Evolutionary conservation across 1,139 yeast species (phyloP).

Genomic region (Spencermartinsiella ligniputridi): DNA sequence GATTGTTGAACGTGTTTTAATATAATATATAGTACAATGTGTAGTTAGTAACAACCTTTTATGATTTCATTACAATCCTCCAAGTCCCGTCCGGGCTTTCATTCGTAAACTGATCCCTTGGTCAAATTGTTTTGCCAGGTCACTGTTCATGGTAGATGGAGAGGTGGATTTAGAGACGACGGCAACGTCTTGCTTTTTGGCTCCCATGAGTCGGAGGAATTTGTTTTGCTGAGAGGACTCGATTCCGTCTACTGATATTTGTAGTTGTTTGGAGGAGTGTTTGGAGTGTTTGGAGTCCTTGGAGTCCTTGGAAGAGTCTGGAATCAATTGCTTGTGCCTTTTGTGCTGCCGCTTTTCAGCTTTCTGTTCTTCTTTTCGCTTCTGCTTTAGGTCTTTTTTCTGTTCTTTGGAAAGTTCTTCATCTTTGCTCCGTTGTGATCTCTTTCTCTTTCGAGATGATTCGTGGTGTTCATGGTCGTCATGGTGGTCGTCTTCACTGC

Average conservation of each 20-base stretch:
- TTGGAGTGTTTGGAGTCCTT: background rate
- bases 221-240: slow-evolving; percentile 22
- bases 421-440: background rate
- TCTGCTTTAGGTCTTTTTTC: no score
- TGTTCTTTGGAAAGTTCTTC: no score
- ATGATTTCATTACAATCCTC: slow-evolving; percentile 10
- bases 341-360: background rate
- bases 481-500: no score
- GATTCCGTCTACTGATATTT: slow-evolving; percentile 21
- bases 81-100: slow-evolving; percentile 22
- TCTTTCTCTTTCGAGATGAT: background rate
- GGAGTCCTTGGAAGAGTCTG: no score
- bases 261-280: background rate
- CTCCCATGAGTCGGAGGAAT: slow-evolving; percentile 27
- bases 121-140: slow-evolving; percentile 22
- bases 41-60: background rate
- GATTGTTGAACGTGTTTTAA: slow-evolving; percentile 27
- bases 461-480: no score
- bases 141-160: slow-evolving; percentile 6
- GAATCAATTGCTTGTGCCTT: background rate
- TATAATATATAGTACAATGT: background rate
- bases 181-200: slow-evolving; percentile 16
- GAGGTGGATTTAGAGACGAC: slow-evolving; percentile 10
- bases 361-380: background rate
- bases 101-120: slow-evolving; percentile 23